Base-by-base conservation (phyloP, 2,329 filamentous ascomycete genomes). In the Fusarium incarnatum region DNA sequence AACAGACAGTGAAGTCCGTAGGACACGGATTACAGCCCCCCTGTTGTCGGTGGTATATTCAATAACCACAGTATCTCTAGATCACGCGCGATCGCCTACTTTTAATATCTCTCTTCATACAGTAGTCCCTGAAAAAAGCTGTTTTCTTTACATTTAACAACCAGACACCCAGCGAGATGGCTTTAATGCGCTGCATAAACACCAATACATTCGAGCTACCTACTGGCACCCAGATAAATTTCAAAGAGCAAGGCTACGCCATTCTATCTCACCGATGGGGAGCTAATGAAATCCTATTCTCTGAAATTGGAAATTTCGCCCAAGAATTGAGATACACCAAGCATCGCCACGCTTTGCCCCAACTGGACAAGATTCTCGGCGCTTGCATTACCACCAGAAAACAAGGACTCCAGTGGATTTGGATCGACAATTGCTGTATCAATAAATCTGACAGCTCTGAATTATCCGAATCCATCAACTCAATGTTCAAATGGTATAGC, bases 151-250 rank as follows among this genome's bases (percentile, higher is more conserved):
- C 15, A 34, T 18, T 18, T 9, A 10, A 5, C 15, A 34, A 4
- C 32, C 2, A 5, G 15, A 34, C 5, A 18, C 5, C 15, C 8
- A 18, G 32, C 15, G 8, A 34, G 32, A 56, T 56, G 54, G 44
- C 54, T 16, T 50, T 56, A 6, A 56, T 56, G 54, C 54, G 54
- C 10, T 56, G 54, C 12, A 56, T 56, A 8, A 56, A 56, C 54
- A 56, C 44, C 2, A 7, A 20, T 3, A 57, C 54, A 3, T 57
- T 57, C 30, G 54, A 50, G 3, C 45, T 57, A 20, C 54, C 41
- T 8, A 41, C 54, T 9, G 20, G 54, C 20, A 50, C 54, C 1
- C 54, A 57, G 3, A 30, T 41, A 12, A 16, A 57, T 3, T 57
- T 50, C 5, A 50, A 50, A 41, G n/a, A 41, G 15, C 54, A 34